Conservation (phyloP, 371 early-diverging fungal species). For the Mortierella sp. region DNA sequence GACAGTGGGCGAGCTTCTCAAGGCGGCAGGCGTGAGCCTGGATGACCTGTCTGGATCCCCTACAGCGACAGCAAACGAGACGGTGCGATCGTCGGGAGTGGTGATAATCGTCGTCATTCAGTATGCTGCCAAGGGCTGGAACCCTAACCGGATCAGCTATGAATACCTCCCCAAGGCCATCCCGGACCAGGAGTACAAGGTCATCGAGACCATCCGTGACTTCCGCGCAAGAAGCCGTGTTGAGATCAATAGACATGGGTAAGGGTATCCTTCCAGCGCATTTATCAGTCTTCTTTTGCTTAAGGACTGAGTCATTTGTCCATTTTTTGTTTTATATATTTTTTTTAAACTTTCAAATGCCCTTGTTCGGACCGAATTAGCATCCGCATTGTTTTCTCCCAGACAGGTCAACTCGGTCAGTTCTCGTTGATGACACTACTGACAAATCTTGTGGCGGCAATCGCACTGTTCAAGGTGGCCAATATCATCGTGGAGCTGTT, state of each 20-base stretch:
- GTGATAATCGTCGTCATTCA: constrained; percentile 62
- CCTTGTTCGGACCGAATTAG: too few relatives aligned
- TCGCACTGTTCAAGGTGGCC: constrained; percentile 64
- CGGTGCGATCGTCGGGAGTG: constrained; percentile 57
- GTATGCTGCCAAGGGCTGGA: constrained; percentile 54
- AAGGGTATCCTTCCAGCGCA: constrained; percentile 1
- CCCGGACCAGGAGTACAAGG: constrained; percentile 63
- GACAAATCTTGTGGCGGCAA: constrained; percentile 63
- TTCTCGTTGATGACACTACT: constrained; percentile 63
- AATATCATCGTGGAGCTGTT: constrained; percentile 63
- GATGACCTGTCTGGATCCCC: constrained; percentile 30
- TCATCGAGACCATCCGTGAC: constrained; percentile 56
- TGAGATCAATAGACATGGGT: constrained; percentile 62
- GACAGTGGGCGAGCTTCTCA: constrained; percentile 48
- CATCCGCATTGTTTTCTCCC: constrained; percentile 61
- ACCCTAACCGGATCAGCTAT: constrained; percentile 51
- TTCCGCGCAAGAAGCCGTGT: constrained; percentile 56
- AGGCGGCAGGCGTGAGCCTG: constrained; percentile 50
- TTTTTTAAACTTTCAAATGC: too few relatives aligned
- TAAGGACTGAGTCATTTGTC: too few relatives aligned
- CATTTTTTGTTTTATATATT: not conserved
- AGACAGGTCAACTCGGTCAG: constrained; percentile 64
- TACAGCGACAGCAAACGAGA: constrained; percentile 44
- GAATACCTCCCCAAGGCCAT: constrained; percentile 58
- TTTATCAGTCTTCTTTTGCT: too few relatives aligned